Conservation (phyloP, 2,329 filamentous ascomycete species). For the Aspergillus brasiliensis region DNA sequence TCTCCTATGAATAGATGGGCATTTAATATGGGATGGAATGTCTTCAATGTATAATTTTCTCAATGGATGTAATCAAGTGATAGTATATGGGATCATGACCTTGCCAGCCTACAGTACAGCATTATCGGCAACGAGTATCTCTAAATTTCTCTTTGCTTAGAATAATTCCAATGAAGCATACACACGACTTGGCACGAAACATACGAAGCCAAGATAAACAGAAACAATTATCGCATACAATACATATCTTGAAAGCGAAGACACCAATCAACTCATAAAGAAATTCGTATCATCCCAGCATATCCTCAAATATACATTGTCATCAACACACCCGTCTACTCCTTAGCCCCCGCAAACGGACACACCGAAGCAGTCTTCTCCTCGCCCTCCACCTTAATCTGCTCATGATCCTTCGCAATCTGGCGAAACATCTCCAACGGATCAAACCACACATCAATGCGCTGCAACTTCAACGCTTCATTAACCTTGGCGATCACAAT, state of each 20-base stretch:
- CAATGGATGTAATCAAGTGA: too few relatives aligned
- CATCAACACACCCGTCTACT: neutral
- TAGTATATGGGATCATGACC: too few relatives aligned
- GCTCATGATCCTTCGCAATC: conserved; percentile 45
- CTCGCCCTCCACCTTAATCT: neutral
- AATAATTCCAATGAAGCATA: too few relatives aligned
- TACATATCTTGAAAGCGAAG: too few relatives aligned
- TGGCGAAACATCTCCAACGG: conserved; percentile 68
- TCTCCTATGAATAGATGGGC: neutral
- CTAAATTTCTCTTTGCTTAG: too few relatives aligned
- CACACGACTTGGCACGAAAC: too few relatives aligned
- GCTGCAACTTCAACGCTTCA: conserved; percentile 59
- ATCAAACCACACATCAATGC: conserved; percentile 67
- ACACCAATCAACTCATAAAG: too few relatives aligned
- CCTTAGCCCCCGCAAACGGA: conserved; percentile 9
- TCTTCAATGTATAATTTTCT: too few relatives aligned
- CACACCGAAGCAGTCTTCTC: neutral
- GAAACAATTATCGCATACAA: neutral
- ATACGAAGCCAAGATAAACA: too few relatives aligned
- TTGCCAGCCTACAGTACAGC: too few relatives aligned
- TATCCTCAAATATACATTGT: neutral
- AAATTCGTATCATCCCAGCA: neutral
- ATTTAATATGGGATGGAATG: too few relatives aligned
- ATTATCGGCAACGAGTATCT: too few relatives aligned
- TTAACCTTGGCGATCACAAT: conserved; percentile 65